Evolutionary conservation across 2,329 filamentous ascomycete species (phyloP).

Genomic region (Leptographium galeiforme): DNA sequence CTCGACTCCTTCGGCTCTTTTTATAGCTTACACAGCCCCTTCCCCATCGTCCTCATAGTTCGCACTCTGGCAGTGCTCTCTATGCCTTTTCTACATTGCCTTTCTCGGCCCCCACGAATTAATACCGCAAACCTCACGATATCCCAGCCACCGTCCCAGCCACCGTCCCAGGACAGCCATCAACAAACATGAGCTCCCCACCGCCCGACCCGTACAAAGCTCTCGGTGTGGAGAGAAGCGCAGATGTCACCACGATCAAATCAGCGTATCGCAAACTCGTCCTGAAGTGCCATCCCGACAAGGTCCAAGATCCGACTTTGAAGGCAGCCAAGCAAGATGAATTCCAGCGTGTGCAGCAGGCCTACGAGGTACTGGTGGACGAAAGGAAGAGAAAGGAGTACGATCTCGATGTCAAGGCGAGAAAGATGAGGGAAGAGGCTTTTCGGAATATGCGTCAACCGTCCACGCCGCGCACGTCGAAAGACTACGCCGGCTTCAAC

Average conservation of each 20-base stretch:
- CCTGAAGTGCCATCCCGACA: constrained; percentile 83
- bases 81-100: not conserved
- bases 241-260: constrained; percentile 59
- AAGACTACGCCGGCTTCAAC: constrained; percentile 26
- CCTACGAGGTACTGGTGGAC: constrained; percentile 81
- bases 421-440: constrained; percentile 46
- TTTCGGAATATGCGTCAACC: constrained; percentile 26
- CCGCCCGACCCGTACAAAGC: constrained; percentile 66
- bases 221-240: constrained; percentile 61
- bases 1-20: not conserved
- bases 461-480: constrained; percentile 28
- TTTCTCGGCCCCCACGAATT: not conserved
- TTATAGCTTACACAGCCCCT: not conserved
- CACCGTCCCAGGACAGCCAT: not conserved
- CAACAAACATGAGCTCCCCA: constrained; percentile 31
- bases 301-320: constrained; percentile 63
- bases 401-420: constrained; percentile 59
- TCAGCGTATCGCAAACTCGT: constrained; percentile 74
- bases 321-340: constrained; percentile 72
- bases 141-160: not conserved
- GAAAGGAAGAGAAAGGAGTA: constrained; percentile 60
- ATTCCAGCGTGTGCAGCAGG: constrained; percentile 85
- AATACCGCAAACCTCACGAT: not conserved
- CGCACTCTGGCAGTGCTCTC: constrained; percentile 1
- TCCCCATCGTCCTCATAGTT: not conserved